phyloP scores from a whole-genome alignment of 2,329 filamentous ascomycete species.

The Microsporum audouinii region DNA sequence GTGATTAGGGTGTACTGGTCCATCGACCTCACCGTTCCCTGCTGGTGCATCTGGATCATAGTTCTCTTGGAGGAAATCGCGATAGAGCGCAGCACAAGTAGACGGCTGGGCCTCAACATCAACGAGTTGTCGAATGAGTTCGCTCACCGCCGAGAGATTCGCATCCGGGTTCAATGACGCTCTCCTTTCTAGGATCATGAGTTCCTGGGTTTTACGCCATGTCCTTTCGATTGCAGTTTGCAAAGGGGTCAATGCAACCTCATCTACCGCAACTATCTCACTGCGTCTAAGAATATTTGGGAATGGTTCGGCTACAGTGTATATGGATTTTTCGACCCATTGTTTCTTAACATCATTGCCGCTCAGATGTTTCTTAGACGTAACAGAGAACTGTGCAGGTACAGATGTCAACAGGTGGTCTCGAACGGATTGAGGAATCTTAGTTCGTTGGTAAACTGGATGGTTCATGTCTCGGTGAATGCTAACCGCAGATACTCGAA shows the following conservation, averaged over 20 bases:
- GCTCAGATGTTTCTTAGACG: conserved; percentile 56
- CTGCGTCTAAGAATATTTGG: conserved; percentile 82
- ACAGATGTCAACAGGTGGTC: conserved; percentile 73
- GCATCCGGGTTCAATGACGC: conserved; percentile 62
- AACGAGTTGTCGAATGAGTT: conserved; percentile 66
- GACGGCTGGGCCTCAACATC: conserved; percentile 61
- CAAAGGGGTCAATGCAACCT: conserved; percentile 57
- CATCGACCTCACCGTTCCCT: conserved; percentile 38
- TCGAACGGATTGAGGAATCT: conserved; percentile 69
- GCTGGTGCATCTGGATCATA: conserved; percentile 10
- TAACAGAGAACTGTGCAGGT: conserved; percentile 67
- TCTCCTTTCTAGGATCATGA: conserved; percentile 63
- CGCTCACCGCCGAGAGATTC: conserved; percentile 56
- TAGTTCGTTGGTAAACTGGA: conserved; percentile 76
- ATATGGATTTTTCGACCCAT: conserved; percentile 71
- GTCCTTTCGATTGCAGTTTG: conserved; percentile 88
- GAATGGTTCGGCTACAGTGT: conserved; percentile 73
- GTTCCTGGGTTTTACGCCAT: conserved; percentile 78
- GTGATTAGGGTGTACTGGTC: conserved; percentile 35
- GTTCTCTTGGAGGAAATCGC: conserved; percentile 54
- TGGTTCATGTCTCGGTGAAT: conserved; percentile 72
- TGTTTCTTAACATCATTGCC: conserved; percentile 59
- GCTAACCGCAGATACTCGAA: conserved; percentile 70
- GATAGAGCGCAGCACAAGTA: conserved; percentile 68
- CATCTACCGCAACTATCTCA: conserved; percentile 62